Evolutionary conservation across 2,329 filamentous ascomycete genomes (phyloP), one percentile per base, ranked within the genome.

Genomic region (Pseudogymnoascus sp.): DNA sequence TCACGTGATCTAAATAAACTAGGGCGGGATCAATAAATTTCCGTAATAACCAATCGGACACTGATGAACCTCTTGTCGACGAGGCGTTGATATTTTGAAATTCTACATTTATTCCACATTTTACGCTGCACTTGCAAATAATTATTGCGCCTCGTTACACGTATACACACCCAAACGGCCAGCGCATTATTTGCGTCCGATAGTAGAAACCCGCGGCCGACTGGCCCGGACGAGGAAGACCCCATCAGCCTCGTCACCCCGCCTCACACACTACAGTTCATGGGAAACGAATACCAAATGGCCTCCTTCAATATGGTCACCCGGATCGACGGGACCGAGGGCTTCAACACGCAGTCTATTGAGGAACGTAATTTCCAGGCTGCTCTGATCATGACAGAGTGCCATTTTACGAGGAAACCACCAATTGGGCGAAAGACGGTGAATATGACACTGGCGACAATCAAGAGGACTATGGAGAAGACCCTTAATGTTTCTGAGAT

Each of bases 361-460:
- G 85, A 88, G 74, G 85, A 88, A 75, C 78, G 85, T 64, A 82
- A 79, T 72, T 87, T 88, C 73, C 79, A 80, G 2, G 82, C 82
- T 1, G 83, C 82, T 15, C 77, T 88, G 70, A 81, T 86, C 70
- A 83, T 82, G 69, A 78, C 87, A 62, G 84, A 88, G 72, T 82
- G 82, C 50, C 83, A 87, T 74, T 86, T 84, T 70, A 82, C 80
- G 65, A 77, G 81, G 65, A 77, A 79, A 23, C 82, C 83, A 50
- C 77, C 80, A 33, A 84, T 87, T 76, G 84, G 85, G 1, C 78
- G 80, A 17, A 78, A 79, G 68, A 84, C 83, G 10, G 79, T 81
- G 65, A 75, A 78, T 38, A 82, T 80, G 67, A 80, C 86, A 59
- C 80, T 77, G 66, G 79, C 79, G 62, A 84, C 87, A 76, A 77